Evolutionary conservation across 2,329 filamentous ascomycete species (phyloP).

Genomic region (Penicillium sp.): DNA sequence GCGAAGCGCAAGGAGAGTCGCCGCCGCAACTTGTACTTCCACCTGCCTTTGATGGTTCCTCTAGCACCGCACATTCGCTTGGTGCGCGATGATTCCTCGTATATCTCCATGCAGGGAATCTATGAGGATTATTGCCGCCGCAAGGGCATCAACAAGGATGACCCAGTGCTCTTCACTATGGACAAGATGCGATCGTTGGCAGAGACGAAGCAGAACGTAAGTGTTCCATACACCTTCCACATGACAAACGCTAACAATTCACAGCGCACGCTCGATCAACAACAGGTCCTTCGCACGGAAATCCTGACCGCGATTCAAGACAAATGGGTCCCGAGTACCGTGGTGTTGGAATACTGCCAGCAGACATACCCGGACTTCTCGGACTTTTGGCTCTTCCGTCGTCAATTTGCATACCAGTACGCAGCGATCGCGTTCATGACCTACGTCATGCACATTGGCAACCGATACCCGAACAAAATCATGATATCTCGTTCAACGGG

Average conservation of each 20-base stretch:
- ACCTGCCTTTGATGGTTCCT: slow-evolving; percentile 91
- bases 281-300: slow-evolving; percentile 73
- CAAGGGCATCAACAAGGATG: slow-evolving; percentile 85
- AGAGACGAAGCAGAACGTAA: slow-evolving; percentile 61
- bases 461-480: slow-evolving; percentile 93
- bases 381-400: slow-evolving; percentile 98
- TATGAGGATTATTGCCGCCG: slow-evolving; percentile 95
- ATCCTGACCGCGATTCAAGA: slow-evolving; percentile 94
- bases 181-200: slow-evolving; percentile 80
- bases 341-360: slow-evolving; percentile 87
- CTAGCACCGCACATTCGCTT: slow-evolving; percentile 91
- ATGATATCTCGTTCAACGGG: slow-evolving; percentile 83
- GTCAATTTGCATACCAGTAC: slow-evolving; percentile 94
- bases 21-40: slow-evolving; percentile 91
- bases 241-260: slow-evolving; percentile 25
- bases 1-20: slow-evolving; percentile 92
- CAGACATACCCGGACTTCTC: slow-evolving; percentile 80
- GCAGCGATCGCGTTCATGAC: slow-evolving; percentile 97
- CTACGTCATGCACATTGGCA: slow-evolving; percentile 95
- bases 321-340: slow-evolving; percentile 79
- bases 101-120: slow-evolving; percentile 88
- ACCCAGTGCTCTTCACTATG: slow-evolving; percentile 91
- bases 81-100: slow-evolving; percentile 91
- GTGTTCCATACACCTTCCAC: slow-evolving; percentile 11
- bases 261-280: slow-evolving; percentile 59